Conservation (phyloP, 495 filamentous ascomycete genomes). For the Recurvomyces mirabilis region DNA sequence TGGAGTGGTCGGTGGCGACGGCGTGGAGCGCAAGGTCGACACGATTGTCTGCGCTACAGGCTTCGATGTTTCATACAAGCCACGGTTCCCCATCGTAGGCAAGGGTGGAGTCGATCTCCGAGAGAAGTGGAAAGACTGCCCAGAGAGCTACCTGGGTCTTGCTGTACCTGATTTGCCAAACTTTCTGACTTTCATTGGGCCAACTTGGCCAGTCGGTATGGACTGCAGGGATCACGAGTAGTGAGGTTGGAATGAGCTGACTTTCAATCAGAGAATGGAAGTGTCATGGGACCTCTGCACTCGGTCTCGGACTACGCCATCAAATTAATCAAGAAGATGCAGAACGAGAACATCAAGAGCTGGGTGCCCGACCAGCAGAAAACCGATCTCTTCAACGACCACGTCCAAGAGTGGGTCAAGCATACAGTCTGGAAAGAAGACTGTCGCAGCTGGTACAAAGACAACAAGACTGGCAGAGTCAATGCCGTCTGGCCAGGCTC, state of each 20-base stretch:
- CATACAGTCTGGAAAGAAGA: slow-evolving; percentile 32
- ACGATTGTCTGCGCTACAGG: slow-evolving; percentile 32
- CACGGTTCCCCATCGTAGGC: slow-evolving; percentile 29
- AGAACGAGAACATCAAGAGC: slow-evolving; percentile 28
- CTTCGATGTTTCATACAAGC: slow-evolving; percentile 30
- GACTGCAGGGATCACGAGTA: too few species aligned
- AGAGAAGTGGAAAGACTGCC: slow-evolving; percentile 28
- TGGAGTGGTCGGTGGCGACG: slow-evolving; percentile 28
- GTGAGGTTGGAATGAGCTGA: too few species aligned
- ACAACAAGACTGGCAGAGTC: slow-evolving; percentile 31
- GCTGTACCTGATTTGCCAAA: slow-evolving; percentile 30
- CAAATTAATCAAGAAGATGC: slow-evolving; percentile 32
- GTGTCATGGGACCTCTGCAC: slow-evolving; percentile 25
- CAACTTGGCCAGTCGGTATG: slow-evolving; percentile 15
- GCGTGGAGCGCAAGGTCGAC: slow-evolving; percentile 27
- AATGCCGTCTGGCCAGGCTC: slow-evolving; percentile 30
- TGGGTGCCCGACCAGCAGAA: slow-evolving; percentile 28
- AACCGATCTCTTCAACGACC: slow-evolving; percentile 27
- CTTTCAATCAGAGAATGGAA: slow-evolving; percentile 32
- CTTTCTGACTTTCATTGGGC: slow-evolving; percentile 27
- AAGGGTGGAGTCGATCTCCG: slow-evolving; percentile 24
- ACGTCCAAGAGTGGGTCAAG: slow-evolving; percentile 31
- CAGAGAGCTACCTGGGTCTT: slow-evolving; percentile 28
- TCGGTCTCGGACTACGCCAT: slow-evolving; percentile 26
- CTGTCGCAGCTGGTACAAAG: slow-evolving; percentile 29